A percentile compares a stretch with the other conserved stretches of the same genome.
These are phyloP conservation scores for Bryum argenteum DNA, from an alignment of 225 moss, liverwort and hornwort genomes.

Conservation along the genomic window DNA sequence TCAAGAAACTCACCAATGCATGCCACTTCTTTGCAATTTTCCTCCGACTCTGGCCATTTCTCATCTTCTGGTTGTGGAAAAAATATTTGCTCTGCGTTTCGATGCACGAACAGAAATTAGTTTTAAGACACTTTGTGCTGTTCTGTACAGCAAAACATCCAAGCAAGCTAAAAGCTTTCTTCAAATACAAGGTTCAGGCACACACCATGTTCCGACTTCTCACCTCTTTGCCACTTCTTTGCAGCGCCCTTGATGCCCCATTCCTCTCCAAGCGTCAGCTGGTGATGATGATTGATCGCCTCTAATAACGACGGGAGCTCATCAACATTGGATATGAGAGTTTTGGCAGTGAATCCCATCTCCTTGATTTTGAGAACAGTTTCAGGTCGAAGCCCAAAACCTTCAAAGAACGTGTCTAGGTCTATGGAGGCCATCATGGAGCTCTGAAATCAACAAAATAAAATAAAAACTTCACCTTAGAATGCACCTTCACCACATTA, in stretches of 20 bases:
- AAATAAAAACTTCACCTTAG: constrained; percentile 17
- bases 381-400: constrained; percentile 64
- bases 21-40: constrained; percentile 50
- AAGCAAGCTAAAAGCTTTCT: constrained; percentile 14
- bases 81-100: constrained; percentile 45
- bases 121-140: neutral
- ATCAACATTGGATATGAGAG: constrained; percentile 62
- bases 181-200: constrained; percentile 13
- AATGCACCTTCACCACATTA: constrained; percentile 22
- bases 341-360: constrained; percentile 66
- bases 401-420: constrained; percentile 67
- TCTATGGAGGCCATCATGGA: constrained; percentile 51
- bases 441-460: constrained; percentile 44
- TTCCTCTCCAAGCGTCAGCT: constrained; percentile 66
- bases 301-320: constrained; percentile 60
- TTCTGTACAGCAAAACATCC: neutral
- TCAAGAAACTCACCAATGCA: constrained; percentile 53
- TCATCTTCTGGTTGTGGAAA: constrained; percentile 46
- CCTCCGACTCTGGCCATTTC: constrained; percentile 61
- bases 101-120: constrained; percentile 20
- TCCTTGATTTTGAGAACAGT: constrained; percentile 61
- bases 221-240: constrained; percentile 71
- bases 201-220: neutral
- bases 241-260: constrained; percentile 74
- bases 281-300: constrained; percentile 61